Evolutionary conservation across 164 flowering plant species (phyloP), one percentile per base, ranked within the genome.

Genomic region (Pachysandra terminalis): DNA sequence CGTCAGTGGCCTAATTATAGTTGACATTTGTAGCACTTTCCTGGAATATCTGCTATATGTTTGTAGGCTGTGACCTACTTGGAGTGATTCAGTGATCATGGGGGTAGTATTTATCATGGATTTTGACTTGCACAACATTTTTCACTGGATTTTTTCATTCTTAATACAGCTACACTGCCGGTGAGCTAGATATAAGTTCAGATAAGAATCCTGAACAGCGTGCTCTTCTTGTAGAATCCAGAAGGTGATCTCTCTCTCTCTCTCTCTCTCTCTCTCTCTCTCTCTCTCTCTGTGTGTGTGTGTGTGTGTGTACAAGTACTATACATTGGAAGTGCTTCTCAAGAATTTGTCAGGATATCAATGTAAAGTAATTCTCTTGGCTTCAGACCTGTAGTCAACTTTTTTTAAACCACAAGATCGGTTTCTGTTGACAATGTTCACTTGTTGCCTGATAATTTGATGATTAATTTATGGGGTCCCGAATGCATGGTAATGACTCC

Each of bases 141-240:
- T 32, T 32, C 37, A 32, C 37, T 4, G n/a, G n/a, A n/a, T 15
- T n/a, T 48, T 45, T 54, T 56, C 14, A 12, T 48, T 19, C 9
- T 58, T 26, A 9, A 53, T 61, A 56, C 81, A 81, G 86, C 51
- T 74, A 73, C 45, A 49, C 58, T 57, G 73, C 73, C 37, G 63
- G 71, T 25, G 84, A 77, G 59, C 41, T 70, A 26, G 83, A 81
- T 13, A 37, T 68, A 40, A 73, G 63, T 65, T 77, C 84, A 28
- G 71, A 62, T n/a, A 74, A 59, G 68, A 75, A 19, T 26, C 74
- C 67, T 0, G 77, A 83, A 70, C 81, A 78, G 48, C 83, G 67
- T 57, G 32, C 71, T 24, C 72, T 77, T 73, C 80, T 83, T 65
- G 66, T 77, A 28, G 84, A 77, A 63, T 70, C 82, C 51, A 71